Conservation (phyloP, 2,329 filamentous ascomycete species). For the Penicillium nordicum region DNA sequence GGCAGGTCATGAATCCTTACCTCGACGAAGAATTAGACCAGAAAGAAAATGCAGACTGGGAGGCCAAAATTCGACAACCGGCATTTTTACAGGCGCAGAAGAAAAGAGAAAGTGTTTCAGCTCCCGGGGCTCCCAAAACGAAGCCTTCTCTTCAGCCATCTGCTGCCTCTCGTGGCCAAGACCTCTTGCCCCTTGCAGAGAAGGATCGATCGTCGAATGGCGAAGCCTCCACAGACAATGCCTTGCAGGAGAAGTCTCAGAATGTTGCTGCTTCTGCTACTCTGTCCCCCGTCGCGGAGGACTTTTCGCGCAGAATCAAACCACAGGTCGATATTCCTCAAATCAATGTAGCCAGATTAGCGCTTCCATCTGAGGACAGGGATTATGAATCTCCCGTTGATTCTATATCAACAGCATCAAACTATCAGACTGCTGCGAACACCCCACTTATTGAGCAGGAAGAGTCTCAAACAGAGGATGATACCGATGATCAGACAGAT, state of each 20-base stretch:
- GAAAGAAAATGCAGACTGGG: slow-evolving; percentile 25
- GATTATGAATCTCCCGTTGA: slow-evolving; percentile 30
- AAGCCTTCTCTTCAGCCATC: slow-evolving; percentile 31
- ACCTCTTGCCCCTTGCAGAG: slow-evolving; percentile 35
- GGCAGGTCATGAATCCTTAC: slow-evolving; percentile 84
- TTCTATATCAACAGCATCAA: slow-evolving; percentile 40
- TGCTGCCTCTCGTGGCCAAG: slow-evolving; percentile 21
- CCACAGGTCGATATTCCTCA: slow-evolving; percentile 21
- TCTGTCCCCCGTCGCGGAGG: slow-evolving; percentile 29
- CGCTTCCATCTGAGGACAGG: slow-evolving; percentile 23
- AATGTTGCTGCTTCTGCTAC: slow-evolving; percentile 14
- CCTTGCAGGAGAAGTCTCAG: slow-evolving; percentile 17
- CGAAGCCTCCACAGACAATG: slow-evolving; percentile 19
- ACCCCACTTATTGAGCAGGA: slow-evolving; percentile 38
- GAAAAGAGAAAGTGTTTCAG: slow-evolving; percentile 26
- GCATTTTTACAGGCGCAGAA: slow-evolving; percentile 19
- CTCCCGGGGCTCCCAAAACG: slow-evolving; percentile 23
- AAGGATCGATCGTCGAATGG: slow-evolving; percentile 27
- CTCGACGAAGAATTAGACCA: slow-evolving; percentile 43
- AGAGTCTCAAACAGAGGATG: slow-evolving; percentile 21
- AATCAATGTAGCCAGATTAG: slow-evolving; percentile 26
- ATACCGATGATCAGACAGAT: slow-evolving; percentile 18
- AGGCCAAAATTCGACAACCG: slow-evolving; percentile 18
- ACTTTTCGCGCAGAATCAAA: slow-evolving; percentile 23
- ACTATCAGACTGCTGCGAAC: slow-evolving; percentile 46